Conservation (phyloP, 306 rosid species). For the Cicer bijugum region DNA sequence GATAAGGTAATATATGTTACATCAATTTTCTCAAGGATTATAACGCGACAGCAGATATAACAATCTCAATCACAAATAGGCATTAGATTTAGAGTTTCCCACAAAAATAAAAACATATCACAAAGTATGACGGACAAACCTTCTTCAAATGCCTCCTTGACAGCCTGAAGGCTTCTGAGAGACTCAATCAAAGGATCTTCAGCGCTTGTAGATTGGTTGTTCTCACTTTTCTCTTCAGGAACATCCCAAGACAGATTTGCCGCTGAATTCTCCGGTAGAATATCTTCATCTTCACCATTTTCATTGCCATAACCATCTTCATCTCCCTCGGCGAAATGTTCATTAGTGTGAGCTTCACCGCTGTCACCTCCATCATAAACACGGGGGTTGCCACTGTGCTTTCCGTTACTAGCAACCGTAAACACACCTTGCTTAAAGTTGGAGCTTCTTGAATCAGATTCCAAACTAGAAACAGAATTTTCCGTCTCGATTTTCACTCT, state of each 20-base stretch:
- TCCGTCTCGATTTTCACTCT: constrained; percentile 66
- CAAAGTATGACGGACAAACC: constrained; percentile 56
- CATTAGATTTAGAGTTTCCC: constrained; percentile 35
- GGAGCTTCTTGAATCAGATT: constrained; percentile 95
- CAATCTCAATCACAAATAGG: constrained; percentile 33
- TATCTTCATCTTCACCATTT: constrained; percentile 61
- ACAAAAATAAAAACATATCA: constrained; percentile 14
- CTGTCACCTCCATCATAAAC: constrained; percentile 60
- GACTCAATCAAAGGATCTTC: constrained; percentile 75
- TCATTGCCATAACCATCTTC: constrained; percentile 61
- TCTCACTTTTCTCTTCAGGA: constrained; percentile 59
- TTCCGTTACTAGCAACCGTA: constrained; percentile 62
- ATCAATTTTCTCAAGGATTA: constrained; percentile 33
- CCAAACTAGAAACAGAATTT: constrained; percentile 78
- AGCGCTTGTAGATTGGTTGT: constrained; percentile 49
- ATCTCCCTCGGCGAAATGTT: constrained; percentile 59
- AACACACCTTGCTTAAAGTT: constrained; percentile 58
- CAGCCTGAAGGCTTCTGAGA: constrained; percentile 68
- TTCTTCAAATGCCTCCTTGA: constrained; percentile 78
- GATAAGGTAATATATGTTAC: constrained; percentile 1
- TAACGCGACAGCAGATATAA: constrained; percentile 13
- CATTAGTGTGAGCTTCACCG: constrained; percentile 62
- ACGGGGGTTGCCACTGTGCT: constrained; percentile 57
- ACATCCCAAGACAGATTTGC: constrained; percentile 57
- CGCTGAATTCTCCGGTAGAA: constrained; percentile 56